A percentile compares a stretch with the other conserved stretches of the same genome.
These are phyloP conservation scores for Psilocybe azurescens DNA, from an alignment of 768 basidiomycete species.

Conservation along the genomic window DNA sequence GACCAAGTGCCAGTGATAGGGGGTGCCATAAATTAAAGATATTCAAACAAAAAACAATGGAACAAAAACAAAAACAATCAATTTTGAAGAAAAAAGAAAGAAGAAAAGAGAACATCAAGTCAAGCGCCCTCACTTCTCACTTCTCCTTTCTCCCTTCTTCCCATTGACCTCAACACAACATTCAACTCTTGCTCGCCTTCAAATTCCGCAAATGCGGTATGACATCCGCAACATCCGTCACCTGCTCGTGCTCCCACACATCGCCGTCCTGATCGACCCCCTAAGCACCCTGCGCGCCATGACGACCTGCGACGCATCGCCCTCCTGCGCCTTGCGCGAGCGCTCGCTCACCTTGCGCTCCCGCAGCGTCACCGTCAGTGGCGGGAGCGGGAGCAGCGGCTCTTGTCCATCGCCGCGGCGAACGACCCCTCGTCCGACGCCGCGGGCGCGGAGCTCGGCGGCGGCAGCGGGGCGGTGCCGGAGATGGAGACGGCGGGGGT, in stretches of 20 bases:
- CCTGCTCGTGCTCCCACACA: slow-evolving; percentile 17
- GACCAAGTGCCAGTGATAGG: no score
- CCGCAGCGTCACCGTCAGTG: not conserved
- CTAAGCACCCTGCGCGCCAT: slow-evolving; percentile 12
- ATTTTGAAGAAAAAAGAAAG: no score
- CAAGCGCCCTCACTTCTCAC: no score
- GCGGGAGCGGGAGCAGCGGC: not conserved
- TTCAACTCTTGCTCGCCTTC: slow-evolving; percentile 19
- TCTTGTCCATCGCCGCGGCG: not conserved
- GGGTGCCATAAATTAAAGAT: no score
- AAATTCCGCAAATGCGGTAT: slow-evolving; percentile 21
- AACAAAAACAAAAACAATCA: no score
- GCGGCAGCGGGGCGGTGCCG: not conserved
- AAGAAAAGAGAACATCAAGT: no score
- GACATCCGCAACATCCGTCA: slow-evolving; percentile 19
- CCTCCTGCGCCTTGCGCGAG: not conserved
- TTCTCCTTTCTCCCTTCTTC: no score
- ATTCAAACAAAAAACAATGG: no score
- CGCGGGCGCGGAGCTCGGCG: no score
- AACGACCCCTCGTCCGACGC: not conserved
- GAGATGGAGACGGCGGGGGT: not conserved
- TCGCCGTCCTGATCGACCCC: slow-evolving; percentile 14
- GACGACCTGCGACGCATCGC: slow-evolving; percentile 13
- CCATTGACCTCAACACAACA: no score
- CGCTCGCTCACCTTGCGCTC: not conserved